Evolutionary conservation across 805 yeast genomes (phyloP).

Genomic region (Cyberlindnera sargentensis): DNA sequence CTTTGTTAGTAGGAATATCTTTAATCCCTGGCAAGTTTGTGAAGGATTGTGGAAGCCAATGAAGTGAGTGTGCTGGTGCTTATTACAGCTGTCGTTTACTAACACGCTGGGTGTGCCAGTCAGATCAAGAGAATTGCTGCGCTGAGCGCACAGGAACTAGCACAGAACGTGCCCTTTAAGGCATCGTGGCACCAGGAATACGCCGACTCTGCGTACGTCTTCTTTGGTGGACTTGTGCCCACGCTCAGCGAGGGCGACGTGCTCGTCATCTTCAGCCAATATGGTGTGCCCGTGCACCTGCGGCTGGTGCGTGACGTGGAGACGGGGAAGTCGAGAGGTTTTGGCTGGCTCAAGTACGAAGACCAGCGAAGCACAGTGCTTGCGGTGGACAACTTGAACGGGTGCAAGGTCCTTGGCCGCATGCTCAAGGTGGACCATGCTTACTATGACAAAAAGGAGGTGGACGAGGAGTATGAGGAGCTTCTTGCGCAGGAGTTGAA

Average conservation of each 20-base stretch:
- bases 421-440: constrained; percentile 65
- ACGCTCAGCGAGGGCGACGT: constrained; percentile 71
- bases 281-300: constrained; percentile 77
- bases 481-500: constrained; percentile 26
- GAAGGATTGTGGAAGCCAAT: no score
- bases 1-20: no score
- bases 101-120: constrained; percentile 1
- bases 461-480: constrained; percentile 41
- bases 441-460: constrained; percentile 47
- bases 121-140: constrained; percentile 33
- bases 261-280: constrained; percentile 76
- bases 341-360: constrained; percentile 77
- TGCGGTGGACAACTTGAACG: constrained; percentile 87
- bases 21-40: no score
- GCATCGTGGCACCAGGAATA: constrained; percentile 92
- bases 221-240: constrained; percentile 62
- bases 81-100: background rate
- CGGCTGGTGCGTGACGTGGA: constrained; percentile 59
- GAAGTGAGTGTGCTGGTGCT: no score
- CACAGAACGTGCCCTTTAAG: constrained; percentile 44
- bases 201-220: constrained; percentile 66
- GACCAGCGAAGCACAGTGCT: constrained; percentile 73
- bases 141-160: constrained; percentile 62
- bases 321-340: constrained; percentile 64
- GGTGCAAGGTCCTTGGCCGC: constrained; percentile 46